These are phyloP conservation scores for Chaetothyriales sp. DNA, from an alignment of 2,329 filamentous ascomycete genomes.

Conservation along the genomic window DNA sequence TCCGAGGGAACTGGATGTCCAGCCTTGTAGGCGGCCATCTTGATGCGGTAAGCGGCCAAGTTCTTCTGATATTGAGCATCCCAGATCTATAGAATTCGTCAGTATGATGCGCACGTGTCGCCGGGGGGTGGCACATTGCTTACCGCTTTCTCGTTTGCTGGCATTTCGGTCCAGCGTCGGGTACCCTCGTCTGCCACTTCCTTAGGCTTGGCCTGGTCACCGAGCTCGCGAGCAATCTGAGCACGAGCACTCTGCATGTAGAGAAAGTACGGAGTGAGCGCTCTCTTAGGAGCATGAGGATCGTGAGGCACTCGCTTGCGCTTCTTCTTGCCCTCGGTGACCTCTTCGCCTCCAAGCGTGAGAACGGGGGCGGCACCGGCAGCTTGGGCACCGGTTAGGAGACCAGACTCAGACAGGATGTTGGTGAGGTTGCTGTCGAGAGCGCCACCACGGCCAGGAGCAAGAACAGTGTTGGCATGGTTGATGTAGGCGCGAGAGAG, in stretches of 20 bases:
- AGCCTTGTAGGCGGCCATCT: conserved; percentile 42
- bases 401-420: conserved; percentile 30
- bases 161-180: conserved; percentile 69
- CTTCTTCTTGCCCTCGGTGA: conserved; percentile 59
- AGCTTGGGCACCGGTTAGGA: conserved; percentile 25
- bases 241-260: conserved; percentile 80
- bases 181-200: conserved; percentile 80
- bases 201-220: conserved; percentile 60
- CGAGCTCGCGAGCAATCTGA: conserved; percentile 66
- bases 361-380: conserved; percentile 16
- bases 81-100: conserved; percentile 30
- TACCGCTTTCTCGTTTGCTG: conserved; percentile 54
- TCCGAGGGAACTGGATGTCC: conserved; percentile 30
- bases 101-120: background rate
- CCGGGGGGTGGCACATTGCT: conserved; percentile 13
- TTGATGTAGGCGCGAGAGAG: conserved; percentile 74
- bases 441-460: conserved; percentile 39
- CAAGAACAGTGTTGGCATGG: conserved; percentile 71
- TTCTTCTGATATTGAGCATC: conserved; percentile 43
- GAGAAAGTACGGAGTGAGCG: conserved; percentile 85
- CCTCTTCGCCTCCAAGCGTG: conserved; percentile 21
- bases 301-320: conserved; percentile 77
- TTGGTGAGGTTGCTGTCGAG: conserved; percentile 38
- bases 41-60: conserved; percentile 40
- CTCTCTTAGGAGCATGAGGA: conserved; percentile 87